Conservation (phyloP, 495 filamentous ascomycete genomes). For the Penicillium paradoxum region DNA sequence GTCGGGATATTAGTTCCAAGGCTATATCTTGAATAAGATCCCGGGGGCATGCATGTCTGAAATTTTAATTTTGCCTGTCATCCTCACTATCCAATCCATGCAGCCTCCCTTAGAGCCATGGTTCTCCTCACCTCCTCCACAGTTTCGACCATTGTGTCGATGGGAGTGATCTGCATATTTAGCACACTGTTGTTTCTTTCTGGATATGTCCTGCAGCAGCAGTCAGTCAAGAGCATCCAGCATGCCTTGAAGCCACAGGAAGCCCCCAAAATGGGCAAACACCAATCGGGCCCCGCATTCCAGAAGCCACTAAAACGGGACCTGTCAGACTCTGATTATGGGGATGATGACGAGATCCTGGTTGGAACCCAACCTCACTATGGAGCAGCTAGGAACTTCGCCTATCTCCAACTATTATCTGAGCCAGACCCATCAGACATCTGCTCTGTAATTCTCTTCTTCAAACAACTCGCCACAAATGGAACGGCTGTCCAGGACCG, state of each 20-base stretch:
- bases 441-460: conserved; percentile 43
- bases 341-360: conserved; percentile 9
- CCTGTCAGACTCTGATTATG: conserved; percentile 14
- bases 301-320: conserved; percentile 19
- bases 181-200: conserved; percentile 63
- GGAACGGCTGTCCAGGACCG: conserved; percentile 38
- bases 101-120: conserved; percentile 25
- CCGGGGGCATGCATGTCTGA: conserved; percentile 11
- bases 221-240: conserved; percentile 60
- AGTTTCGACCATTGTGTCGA: conserved; percentile 41
- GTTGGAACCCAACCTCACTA: conserved; percentile 5
- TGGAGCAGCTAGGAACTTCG: conserved; percentile 30
- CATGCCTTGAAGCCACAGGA: conserved; percentile 48
- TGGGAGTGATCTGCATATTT: conserved; percentile 52
- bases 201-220: conserved; percentile 67
- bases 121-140: conserved; percentile 44
- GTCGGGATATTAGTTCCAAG: background rate
- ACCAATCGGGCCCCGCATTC: conserved; percentile 21
- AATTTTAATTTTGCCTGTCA: conserved; percentile 17
- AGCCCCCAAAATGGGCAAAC: conserved; percentile 10
- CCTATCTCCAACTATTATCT: conserved; percentile 43
- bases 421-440: conserved; percentile 43
- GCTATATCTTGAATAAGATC: background rate
- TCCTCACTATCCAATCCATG: conserved; percentile 10
- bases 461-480: conserved; percentile 37